Evolutionary conservation across 140 eudicot species (phyloP).

Genomic region (Bidens hawaiensis): DNA sequence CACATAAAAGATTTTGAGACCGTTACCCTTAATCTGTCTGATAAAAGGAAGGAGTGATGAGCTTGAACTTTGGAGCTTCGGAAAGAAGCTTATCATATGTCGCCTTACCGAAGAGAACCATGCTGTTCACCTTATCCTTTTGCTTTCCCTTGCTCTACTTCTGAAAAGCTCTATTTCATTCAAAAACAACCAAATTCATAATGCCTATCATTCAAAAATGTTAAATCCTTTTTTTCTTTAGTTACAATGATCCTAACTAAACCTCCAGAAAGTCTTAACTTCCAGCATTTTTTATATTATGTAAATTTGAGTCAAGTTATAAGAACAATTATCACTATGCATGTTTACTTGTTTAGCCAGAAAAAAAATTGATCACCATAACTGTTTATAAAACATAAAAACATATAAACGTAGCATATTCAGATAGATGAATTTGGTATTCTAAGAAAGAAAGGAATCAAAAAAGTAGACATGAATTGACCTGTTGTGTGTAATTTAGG

Average conservation of each 20-base stretch:
- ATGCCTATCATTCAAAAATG: background rate
- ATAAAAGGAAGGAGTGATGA: slow-evolving; percentile 45
- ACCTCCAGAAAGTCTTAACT: background rate
- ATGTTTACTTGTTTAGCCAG: too few relatives aligned
- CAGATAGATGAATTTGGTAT: too few relatives aligned
- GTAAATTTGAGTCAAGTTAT: background rate
- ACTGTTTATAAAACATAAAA: too few relatives aligned
- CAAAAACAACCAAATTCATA: background rate
- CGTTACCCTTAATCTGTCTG: slow-evolving; percentile 47
- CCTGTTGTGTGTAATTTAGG: too few relatives aligned
- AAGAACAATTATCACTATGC: background rate
- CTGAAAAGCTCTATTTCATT: slow-evolving; percentile 14
- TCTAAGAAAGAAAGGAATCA: too few relatives aligned
- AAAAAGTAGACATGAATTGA: too few relatives aligned
- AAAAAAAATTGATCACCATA: too few relatives aligned
- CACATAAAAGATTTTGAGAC: too few relatives aligned
- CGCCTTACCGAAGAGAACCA: slow-evolving; percentile 47
- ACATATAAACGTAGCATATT: too few relatives aligned
- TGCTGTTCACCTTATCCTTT: slow-evolving; percentile 62
- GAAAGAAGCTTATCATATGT: slow-evolving; percentile 47
- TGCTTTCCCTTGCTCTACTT: slow-evolving; percentile 64
- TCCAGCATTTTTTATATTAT: too few relatives aligned
- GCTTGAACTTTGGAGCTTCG: slow-evolving; percentile 51
- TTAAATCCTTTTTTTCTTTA: background rate
- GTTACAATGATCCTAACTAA: background rate